Evolutionary conservation across 768 basidiomycete species (phyloP), one percentile per base, ranked within the genome.

Genomic region (Kwoniella newhampshirensis): DNA sequence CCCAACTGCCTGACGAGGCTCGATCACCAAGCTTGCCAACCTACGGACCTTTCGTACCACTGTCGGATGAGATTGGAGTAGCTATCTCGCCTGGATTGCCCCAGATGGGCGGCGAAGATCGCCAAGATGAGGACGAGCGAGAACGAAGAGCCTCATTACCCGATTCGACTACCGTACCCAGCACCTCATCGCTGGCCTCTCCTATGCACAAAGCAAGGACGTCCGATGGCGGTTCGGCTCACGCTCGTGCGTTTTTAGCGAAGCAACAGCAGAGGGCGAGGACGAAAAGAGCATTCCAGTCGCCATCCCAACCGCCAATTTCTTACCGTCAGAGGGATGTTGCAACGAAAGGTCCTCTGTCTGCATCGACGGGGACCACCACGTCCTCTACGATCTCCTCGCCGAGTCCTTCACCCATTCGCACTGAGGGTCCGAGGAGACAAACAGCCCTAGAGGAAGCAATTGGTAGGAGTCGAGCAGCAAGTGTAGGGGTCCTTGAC

Each of bases 191-290:
- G 1, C 52, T 52, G 12, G 39, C 57, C 2, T 51, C 15, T 36
- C 28, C 28, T 27, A 35, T n/a, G 21, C 20, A 32, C 8, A 51
- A 40, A 46, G 30, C 39, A 27, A 42, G 54, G 26, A 39, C 30
- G 17, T 44, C 56, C 44, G 59, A 54, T n/a, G 47, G 46, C 21
- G 55, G 58, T 20, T 55, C 71, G 7, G 53, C 65, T 2, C 61
- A 57, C 18, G 66, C 71, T 17, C 20, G 71, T 40, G 64, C 68
- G 3, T 48, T 59, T 12, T 44, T 73, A 7, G 68, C 57, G 7
- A 70, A 68, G 54, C 68, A 73, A 43, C 71, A 73, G 44, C 71
- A 70, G 41, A 54, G 65, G 11, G 68, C 68, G 2, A 53, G 39
- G 21, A 73, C 65, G 1, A 64, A 63, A 41, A 46, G 66, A 7